These are phyloP conservation scores for Aspergillus quadrilineatus DNA, from an alignment of 2,329 filamentous ascomycete species.

Conservation along the genomic window DNA sequence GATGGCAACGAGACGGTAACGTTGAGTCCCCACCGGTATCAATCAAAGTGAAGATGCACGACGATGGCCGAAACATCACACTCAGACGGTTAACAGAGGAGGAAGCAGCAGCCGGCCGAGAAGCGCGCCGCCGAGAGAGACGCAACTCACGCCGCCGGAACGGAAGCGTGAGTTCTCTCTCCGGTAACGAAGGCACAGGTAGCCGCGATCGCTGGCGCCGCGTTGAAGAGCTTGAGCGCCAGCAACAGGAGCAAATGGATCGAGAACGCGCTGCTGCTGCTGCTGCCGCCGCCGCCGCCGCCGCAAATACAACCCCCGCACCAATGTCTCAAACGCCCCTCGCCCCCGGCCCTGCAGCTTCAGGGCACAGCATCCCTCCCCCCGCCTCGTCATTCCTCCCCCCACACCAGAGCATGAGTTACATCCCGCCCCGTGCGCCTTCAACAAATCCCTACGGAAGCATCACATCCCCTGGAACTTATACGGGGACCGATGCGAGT, in stretches of 20 bases:
- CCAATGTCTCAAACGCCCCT: background rate
- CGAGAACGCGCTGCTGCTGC: slow-evolving; percentile 36
- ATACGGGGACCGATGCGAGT: slow-evolving; percentile 50
- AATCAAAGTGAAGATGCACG: slow-evolving; percentile 65
- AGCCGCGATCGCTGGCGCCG: slow-evolving; percentile 48
- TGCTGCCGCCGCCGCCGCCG: slow-evolving; percentile 20
- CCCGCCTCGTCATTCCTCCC: slow-evolving; percentile 25
- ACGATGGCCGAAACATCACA: slow-evolving; percentile 63
- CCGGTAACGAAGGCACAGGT: slow-evolving; percentile 39
- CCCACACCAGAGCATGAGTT: slow-evolving; percentile 22
- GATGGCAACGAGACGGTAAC: slow-evolving; percentile 41
- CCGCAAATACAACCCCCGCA: slow-evolving; percentile 16
- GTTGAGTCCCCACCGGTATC: slow-evolving; percentile 60
- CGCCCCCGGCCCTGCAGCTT: slow-evolving; percentile 18
- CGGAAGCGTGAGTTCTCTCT: slow-evolving; percentile 44
- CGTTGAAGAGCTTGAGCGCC: slow-evolving; percentile 50
- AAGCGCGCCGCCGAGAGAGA: slow-evolving; percentile 51
- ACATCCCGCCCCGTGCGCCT: slow-evolving; percentile 32
- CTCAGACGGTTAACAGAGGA: slow-evolving; percentile 61
- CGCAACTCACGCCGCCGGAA: slow-evolving; percentile 41
- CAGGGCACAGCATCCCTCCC: slow-evolving; percentile 24
- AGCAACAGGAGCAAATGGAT: slow-evolving; percentile 46
- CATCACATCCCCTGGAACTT: slow-evolving; percentile 43
- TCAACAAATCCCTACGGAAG: slow-evolving; percentile 45
- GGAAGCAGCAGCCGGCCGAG: slow-evolving; percentile 61